A percentile compares a stretch with the other conserved stretches of the same genome.
These are phyloP conservation scores for Tanacetum coccineum DNA, from an alignment of 129 eudicot species.

Conservation along the genomic window DNA sequence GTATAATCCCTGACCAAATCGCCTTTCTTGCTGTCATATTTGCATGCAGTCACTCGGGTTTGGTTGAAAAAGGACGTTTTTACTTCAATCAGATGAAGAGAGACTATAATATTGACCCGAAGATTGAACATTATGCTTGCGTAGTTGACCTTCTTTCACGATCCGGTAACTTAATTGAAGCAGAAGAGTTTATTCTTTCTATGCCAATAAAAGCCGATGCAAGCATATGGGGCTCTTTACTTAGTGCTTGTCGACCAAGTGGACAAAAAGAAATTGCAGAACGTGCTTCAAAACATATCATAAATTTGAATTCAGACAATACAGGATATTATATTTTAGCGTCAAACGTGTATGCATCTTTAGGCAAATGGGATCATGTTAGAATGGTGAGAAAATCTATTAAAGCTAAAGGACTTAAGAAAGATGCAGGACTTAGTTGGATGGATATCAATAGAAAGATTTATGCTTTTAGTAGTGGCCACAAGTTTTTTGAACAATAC, in stretches of 20 bases:
- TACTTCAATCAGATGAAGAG: constrained; percentile 57
- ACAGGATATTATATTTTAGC: constrained; percentile 9
- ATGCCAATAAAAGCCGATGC: constrained; percentile 69
- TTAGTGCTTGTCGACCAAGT: constrained; percentile 55
- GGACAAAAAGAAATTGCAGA: constrained; percentile 48
- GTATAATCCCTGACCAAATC: constrained; percentile 52
- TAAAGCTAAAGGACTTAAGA: constrained; percentile 51
- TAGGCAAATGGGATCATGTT: constrained; percentile 74
- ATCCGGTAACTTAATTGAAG: constrained; percentile 52
- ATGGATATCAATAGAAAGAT: constrained; percentile 53
- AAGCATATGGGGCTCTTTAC: constrained; percentile 80
- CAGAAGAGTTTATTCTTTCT: constrained; percentile 58
- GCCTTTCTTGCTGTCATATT: constrained; percentile 54
- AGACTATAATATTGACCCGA: constrained; percentile 51
- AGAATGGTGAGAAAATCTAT: constrained; percentile 52
- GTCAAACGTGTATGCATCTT: constrained; percentile 41
- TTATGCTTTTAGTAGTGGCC: constrained; percentile 55
- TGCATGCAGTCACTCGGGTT: constrained; percentile 80
- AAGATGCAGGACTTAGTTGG: constrained; percentile 73
- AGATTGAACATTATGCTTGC: constrained; percentile 67
- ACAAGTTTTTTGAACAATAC: constrained; percentile 48
- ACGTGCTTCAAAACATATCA: constrained; percentile 36
- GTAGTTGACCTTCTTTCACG: constrained; percentile 67
- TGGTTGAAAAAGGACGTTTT: constrained; percentile 56
- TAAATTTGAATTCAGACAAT: not conserved